Evolutionary conservation across 208 protist species (phyloP), one percentile per base, ranked within the genome.

Genomic region (Tritrichomonas musculus): DNA sequence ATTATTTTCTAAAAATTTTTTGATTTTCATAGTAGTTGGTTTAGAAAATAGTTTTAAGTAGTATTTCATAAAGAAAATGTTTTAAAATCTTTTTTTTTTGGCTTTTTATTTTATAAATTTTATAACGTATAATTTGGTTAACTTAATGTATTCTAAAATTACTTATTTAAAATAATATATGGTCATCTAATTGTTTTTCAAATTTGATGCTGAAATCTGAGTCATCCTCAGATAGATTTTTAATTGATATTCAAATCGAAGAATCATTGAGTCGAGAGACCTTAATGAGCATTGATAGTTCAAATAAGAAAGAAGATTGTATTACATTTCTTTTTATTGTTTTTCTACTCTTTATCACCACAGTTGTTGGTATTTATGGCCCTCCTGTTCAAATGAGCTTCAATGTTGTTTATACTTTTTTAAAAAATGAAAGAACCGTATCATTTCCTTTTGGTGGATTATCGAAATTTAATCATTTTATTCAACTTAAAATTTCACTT

Each of bases 161-260:
- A n/a, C n/a, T n/a, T n/a, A n/a, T 60, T 60, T 5, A 60, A 60
- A 60, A 60, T 60, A 5, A 60, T 60, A 60, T 60, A 60, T 60
- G 53, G 11, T 60, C 17, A 17, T 22, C 17, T 60, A 22, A 5
- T 60, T 60, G 53, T 60, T 60, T 60, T 60, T 22, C 11, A 5
- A 60, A 60, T 22, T 60, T 60, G 53, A 60, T 22, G 5, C 53
- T 60, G 5, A 60, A 5, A 22, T 5, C 5, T 60, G 53, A 60
- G 5, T 60, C 5, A 22, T 60, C 53, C 5, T 60, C 53, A 60
- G 53, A 60, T 60, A 60, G 53, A 60, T 60, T 60, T 60, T 17
- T 88, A 20, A 88, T 88, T 88, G 77, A 88, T 57, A 33, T 88
- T 39, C 77, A 88, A 88, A 88, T 88, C 11, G 77, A 88, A 57